Evolutionary conservation across 2,329 filamentous ascomycete genomes (phyloP).

Genomic region (Orbilia ellipsospora): DNA sequence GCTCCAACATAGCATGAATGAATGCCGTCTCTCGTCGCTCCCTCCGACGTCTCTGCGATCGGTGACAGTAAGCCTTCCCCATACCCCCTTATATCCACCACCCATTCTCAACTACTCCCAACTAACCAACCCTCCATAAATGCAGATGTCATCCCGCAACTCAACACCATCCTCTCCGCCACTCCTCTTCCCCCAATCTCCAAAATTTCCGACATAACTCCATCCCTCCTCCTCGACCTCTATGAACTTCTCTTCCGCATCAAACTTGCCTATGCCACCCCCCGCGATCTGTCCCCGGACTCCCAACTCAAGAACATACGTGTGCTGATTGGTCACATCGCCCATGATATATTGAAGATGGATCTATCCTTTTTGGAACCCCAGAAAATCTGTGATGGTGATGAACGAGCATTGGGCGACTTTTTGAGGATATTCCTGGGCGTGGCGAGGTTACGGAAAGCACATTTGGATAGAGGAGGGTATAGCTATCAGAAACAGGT

Average conservation of each 20-base stretch:
- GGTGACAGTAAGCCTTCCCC: conserved; percentile 39
- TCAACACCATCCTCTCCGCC: conserved; percentile 45
- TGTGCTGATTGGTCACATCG: conserved; percentile 74
- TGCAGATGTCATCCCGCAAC: conserved; percentile 50
- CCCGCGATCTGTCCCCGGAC: conserved; percentile 42
- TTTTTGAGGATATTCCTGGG: conserved; percentile 53
- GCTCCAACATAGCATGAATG: conserved; percentile 41
- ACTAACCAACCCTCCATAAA: conserved; percentile 15
- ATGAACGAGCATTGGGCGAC: conserved; percentile 46
- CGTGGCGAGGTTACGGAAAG: conserved; percentile 48
- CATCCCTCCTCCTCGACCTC: conserved; percentile 53
- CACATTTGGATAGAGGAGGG: conserved; percentile 33
- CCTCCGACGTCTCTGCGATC: conserved; percentile 38
- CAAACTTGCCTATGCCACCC: conserved; percentile 53
- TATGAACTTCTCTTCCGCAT: conserved; percentile 55
- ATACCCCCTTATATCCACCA: not conserved
- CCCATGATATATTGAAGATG: conserved; percentile 91
- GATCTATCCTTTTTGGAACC: conserved; percentile 76
- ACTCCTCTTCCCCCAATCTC: conserved; percentile 43
- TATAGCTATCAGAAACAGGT: conserved; percentile 19
- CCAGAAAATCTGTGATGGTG: conserved; percentile 42
- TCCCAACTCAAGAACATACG: conserved; percentile 54
- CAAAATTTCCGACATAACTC: conserved; percentile 45
- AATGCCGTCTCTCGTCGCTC: conserved; percentile 52
- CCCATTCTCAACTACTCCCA: not conserved